Percentiles rank a stretch among this genome's conserved stretches.
Evolutionary conservation across 192 early-diverging fungal species (phyloP).

Genomic region (Irineochytrium annulatum): DNA sequence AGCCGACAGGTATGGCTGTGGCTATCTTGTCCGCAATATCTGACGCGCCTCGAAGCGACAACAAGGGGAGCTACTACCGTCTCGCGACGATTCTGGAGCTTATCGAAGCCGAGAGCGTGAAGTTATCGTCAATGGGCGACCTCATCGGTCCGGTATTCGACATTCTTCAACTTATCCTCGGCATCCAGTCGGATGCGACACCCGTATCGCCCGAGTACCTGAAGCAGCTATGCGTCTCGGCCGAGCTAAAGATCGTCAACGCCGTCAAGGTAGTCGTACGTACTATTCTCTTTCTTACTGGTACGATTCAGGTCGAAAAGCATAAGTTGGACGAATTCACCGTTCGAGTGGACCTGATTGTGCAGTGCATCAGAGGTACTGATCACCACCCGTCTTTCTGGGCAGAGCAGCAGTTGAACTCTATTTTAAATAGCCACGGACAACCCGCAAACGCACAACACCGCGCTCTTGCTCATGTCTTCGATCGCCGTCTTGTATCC

Average conservation of each 20-base stretch:
- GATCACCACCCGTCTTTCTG: background rate
- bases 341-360: slow-evolving; percentile 80
- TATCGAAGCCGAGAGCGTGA: slow-evolving; percentile 60
- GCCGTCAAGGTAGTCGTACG: slow-evolving; percentile 21
- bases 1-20: no score
- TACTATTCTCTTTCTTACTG: background rate
- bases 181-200: slow-evolving; percentile 10
- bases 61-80: background rate
- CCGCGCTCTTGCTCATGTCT: slow-evolving; percentile 79
- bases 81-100: slow-evolving; percentile 62
- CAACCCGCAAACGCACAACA: slow-evolving; percentile 94
- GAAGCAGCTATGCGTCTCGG: slow-evolving; percentile 78
- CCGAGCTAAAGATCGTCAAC: slow-evolving; percentile 35
- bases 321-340: slow-evolving; percentile 57
- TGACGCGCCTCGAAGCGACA: background rate
- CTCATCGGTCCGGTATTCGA: slow-evolving; percentile 70
- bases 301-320: slow-evolving; percentile 13
- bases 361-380: slow-evolving; percentile 68
- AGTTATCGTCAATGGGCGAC: slow-evolving; percentile 42
- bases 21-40: no score
- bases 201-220: slow-evolving; percentile 75
- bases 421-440: slow-evolving; percentile 48
- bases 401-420: background rate
- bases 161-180: slow-evolving; percentile 61
- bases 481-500: slow-evolving; percentile 78